phyloP scores from a whole-genome alignment of 1,284 basidiomycete genomes.

The Melampsora larici-populina region DNA sequence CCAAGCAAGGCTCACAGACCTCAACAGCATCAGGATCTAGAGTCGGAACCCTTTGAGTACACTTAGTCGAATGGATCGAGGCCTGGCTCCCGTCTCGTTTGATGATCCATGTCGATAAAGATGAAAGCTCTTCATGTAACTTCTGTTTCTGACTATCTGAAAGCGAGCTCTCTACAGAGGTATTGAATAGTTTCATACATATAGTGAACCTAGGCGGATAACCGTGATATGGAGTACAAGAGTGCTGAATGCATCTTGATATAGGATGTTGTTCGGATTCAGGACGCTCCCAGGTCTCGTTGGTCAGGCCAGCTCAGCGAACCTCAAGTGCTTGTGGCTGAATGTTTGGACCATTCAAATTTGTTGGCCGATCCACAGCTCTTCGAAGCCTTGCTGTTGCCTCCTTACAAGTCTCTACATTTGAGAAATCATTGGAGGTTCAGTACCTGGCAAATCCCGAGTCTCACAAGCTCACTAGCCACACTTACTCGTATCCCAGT shows the following conservation, averaged over 20 bases:
- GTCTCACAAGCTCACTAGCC: no score
- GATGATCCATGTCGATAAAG: neutral
- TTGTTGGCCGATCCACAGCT: neutral
- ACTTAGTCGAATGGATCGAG: no score
- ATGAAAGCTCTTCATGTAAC: no score
- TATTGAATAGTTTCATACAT: neutral
- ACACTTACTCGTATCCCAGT: constrained; percentile 9
- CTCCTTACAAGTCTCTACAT: no score
- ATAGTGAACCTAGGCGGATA: neutral
- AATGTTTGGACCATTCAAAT: neutral
- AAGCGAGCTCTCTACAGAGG: neutral
- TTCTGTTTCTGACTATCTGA: neutral
- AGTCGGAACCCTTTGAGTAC: no score
- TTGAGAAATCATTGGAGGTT: no score
- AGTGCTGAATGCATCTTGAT: neutral
- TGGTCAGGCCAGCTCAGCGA: neutral
- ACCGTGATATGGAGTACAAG: constrained; percentile 1
- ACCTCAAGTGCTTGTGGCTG: no score
- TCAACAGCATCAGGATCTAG: no score
- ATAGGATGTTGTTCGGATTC: neutral
- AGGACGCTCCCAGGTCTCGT: constrained; percentile 3
- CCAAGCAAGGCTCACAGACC: no score
- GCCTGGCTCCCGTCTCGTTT: no score
- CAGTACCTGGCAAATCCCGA: no score
- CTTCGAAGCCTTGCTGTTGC: no score